Conservation (phyloP, 768 basidiomycete species). For the Auricularia sp. region DNA sequence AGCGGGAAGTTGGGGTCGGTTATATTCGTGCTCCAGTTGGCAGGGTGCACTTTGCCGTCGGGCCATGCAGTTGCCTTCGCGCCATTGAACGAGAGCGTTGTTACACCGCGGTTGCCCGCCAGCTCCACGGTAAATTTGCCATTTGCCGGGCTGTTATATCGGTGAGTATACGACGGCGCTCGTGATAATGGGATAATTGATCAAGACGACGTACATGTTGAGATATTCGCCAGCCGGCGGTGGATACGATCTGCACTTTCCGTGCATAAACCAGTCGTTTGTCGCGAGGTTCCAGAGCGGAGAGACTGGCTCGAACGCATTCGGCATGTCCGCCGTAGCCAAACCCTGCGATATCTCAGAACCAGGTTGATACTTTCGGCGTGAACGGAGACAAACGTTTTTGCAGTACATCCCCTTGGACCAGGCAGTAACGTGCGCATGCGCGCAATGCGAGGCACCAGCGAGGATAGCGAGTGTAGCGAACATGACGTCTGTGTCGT, state of each 20-base stretch:
- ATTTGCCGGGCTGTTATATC: background rate
- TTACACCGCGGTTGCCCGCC: slow-evolving; percentile 5
- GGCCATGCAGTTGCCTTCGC: slow-evolving; percentile 1
- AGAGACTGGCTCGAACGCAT: background rate
- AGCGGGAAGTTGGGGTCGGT: background rate
- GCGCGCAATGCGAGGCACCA: too few relatives aligned
- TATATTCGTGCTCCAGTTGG: background rate
- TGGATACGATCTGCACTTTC: slow-evolving; percentile 3
- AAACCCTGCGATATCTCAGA: too few relatives aligned
- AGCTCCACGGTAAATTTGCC: slow-evolving; percentile 6
- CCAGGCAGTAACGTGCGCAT: too few relatives aligned
- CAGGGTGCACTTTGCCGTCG: background rate
- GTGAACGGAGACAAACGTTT: too few relatives aligned
- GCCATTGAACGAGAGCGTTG: slow-evolving; percentile 7
- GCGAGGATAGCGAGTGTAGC: too few relatives aligned
- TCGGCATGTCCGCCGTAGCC: too few relatives aligned
- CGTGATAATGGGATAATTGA: too few relatives aligned
- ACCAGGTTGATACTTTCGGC: background rate
- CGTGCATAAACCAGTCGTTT: slow-evolving; percentile 3
- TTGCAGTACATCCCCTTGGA: too few relatives aligned
- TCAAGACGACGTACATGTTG: background rate
- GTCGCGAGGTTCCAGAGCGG: slow-evolving; percentile 3
- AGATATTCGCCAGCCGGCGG: slow-evolving; percentile 3
- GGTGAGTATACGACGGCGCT: too few relatives aligned
- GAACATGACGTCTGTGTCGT: too few relatives aligned